phyloP scores from a whole-genome alignment of 106 monocot species.

The Apostasia shenzhenica region DNA sequence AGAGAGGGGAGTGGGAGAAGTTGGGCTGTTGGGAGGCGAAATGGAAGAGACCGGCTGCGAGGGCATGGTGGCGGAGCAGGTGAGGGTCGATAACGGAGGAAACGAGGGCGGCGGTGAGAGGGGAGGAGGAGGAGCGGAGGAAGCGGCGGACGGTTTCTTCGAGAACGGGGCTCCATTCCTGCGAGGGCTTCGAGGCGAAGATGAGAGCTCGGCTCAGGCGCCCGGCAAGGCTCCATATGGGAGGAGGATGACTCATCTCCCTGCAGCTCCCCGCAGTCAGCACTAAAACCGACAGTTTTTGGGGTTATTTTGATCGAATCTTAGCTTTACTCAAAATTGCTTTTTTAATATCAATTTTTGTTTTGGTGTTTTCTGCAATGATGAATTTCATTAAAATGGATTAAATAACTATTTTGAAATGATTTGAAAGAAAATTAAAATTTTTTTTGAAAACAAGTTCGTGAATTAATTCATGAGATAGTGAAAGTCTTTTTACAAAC shows the following conservation, averaged over 20 bases:
- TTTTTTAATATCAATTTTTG: background rate
- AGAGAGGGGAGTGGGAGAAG: conserved; percentile 36
- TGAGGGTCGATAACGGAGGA: conserved; percentile 49
- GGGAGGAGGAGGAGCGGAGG: conserved; percentile 12
- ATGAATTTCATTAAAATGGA: too few species aligned
- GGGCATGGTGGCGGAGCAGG: conserved; percentile 32
- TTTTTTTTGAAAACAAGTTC: too few species aligned
- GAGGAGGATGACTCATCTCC: background rate
- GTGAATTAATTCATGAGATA: too few species aligned
- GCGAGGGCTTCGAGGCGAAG: conserved; percentile 15
- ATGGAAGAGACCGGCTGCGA: conserved; percentile 52
- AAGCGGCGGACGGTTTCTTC: conserved; percentile 34
- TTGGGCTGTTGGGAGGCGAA: conserved; percentile 42
- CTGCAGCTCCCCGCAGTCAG: background rate
- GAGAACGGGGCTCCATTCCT: conserved; percentile 23
- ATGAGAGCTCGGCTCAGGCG: conserved; percentile 31
- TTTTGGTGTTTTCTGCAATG: background rate
- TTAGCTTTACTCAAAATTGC: background rate
- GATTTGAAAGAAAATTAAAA: too few species aligned
- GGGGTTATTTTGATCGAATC: too few species aligned
- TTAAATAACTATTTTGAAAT: too few species aligned
- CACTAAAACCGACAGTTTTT: too few species aligned
- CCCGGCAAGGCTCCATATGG: conserved; percentile 1
- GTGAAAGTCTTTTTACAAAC: too few species aligned
- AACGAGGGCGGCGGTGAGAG: conserved; percentile 29